These are phyloP conservation scores for Arthrobotrys pseudoclavata DNA, from an alignment of 2,329 filamentous ascomycete genomes.

Conservation along the genomic window DNA sequence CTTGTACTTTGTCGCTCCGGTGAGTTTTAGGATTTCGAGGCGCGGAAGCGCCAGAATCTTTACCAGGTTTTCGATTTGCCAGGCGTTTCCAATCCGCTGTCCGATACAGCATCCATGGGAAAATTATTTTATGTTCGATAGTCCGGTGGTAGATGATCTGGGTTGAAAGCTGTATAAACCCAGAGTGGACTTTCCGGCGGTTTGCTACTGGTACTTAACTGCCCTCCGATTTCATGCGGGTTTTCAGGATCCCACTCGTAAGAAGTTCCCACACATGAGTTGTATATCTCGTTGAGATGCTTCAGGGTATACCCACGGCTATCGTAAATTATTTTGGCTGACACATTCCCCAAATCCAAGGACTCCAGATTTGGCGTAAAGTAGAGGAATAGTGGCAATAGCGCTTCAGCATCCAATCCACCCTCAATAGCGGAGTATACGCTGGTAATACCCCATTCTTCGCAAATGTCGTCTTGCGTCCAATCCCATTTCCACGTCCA, in stretches of 20 bases:
- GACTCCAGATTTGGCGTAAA: background rate
- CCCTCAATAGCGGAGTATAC: background rate
- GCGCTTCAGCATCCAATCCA: background rate
- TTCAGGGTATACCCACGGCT: too few relatives aligned
- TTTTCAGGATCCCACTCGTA: background rate
- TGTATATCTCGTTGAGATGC: background rate
- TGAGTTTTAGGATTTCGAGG: background rate
- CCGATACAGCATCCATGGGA: background rate
- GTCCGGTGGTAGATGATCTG: background rate
- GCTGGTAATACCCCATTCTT: background rate
- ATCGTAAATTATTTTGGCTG: background rate
- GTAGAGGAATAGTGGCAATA: background rate
- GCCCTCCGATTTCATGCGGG: background rate
- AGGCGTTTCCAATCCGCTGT: background rate
- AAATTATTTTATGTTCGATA: background rate
- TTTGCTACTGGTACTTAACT: background rate
- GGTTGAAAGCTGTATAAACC: conserved; percentile 2
- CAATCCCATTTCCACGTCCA: conserved; percentile 20
- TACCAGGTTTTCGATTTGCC: background rate
- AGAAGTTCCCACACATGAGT: background rate
- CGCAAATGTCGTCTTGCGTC: background rate
- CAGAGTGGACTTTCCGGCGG: background rate
- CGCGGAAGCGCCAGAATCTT: background rate
- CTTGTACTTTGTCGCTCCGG: background rate
- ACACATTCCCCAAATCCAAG: background rate